Percentiles rank a stretch among this genome's conserved stretches.
Conservation (phyloP, 345 rosid genomes). For the Citropsis articulata region DNA sequence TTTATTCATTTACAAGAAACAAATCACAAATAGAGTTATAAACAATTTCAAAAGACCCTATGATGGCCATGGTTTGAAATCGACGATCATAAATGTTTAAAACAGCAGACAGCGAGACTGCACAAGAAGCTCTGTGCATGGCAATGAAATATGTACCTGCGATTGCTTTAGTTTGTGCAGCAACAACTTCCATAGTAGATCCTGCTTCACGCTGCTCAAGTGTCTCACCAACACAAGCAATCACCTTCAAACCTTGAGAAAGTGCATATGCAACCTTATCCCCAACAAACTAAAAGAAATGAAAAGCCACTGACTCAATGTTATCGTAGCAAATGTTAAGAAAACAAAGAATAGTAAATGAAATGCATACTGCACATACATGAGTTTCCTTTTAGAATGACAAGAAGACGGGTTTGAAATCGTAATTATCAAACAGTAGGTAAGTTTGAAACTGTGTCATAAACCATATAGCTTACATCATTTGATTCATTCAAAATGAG, state of each 20-base stretch:
- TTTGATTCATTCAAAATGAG: conserved; percentile 60
- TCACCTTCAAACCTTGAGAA: conserved; percentile 80
- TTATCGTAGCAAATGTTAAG: neutral
- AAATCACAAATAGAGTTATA: neutral
- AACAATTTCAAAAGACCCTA: neutral
- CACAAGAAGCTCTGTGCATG: neutral
- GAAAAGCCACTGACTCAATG: neutral
- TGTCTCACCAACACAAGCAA: conserved; percentile 95
- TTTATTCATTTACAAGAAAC: neutral
- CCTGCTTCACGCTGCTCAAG: conserved; percentile 89
- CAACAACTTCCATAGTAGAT: conserved; percentile 77
- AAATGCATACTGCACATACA: neutral
- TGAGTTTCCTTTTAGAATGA: no score
- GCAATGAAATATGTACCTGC: conserved; percentile 46
- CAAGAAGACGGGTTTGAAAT: no score
- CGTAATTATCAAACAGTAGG: neutral
- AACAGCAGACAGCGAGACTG: neutral
- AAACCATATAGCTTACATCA: conserved; percentile 43
- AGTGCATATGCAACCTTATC: conserved; percentile 96
- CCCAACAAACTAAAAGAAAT: conserved; percentile 62
- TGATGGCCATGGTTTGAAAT: neutral
- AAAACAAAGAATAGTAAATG: neutral
- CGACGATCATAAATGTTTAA: neutral
- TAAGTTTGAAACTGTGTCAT: neutral
- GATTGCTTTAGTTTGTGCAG: conserved; percentile 91